phyloP scores from a whole-genome alignment of 495 filamentous ascomycete genomes.

The Talaromyces ruber region DNA sequence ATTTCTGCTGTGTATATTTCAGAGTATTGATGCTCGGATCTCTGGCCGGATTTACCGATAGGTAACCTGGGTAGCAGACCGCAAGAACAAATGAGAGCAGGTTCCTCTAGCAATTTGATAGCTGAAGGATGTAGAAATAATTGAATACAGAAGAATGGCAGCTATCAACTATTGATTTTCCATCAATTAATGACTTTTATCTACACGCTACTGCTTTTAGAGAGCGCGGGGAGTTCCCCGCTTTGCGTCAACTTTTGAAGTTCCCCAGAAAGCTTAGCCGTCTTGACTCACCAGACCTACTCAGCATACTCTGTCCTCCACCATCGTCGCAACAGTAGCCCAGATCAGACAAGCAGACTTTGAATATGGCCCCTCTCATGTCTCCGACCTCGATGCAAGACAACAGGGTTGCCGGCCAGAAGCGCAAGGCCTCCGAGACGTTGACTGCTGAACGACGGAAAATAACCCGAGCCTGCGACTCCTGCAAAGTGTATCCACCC shows the following conservation, averaged over 20 bases:
- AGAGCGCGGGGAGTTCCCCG: not conserved
- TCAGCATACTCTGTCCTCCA: not conserved
- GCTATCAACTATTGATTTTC: no score
- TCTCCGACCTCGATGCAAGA: not conserved
- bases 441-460: slow-evolving; percentile 23
- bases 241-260: not conserved
- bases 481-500: slow-evolving; percentile 23
- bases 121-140: no score
- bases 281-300: no score
- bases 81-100: not conserved
- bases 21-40: not conserved
- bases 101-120: no score
- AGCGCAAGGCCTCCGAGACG: slow-evolving; percentile 25
- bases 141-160: not conserved
- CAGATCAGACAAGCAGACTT: not conserved
- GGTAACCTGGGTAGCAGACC: not conserved
- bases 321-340: not conserved
- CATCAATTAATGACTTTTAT: no score
- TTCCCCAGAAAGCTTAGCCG: not conserved
- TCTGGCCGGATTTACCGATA: not conserved
- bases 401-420: slow-evolving; percentile 9
- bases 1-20: not conserved
- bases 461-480: slow-evolving; percentile 40
- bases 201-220: not conserved
- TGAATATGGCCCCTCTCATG: not conserved